Evolutionary conservation across 495 filamentous ascomycete species (phyloP).

Genomic region (Podospora pseudopauciseta): DNA sequence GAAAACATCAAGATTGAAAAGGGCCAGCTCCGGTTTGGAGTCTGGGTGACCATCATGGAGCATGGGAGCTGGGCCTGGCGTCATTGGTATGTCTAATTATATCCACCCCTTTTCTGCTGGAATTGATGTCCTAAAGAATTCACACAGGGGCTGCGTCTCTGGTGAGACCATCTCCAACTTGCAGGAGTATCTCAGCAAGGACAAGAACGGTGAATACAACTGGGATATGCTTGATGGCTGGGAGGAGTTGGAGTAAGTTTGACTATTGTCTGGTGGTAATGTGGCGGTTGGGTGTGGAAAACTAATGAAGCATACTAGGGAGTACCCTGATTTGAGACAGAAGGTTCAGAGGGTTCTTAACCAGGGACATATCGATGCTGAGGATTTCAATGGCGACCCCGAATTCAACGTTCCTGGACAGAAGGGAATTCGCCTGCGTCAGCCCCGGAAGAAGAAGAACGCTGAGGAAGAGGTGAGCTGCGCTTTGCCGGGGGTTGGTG

Average conservation of each 20-base stretch:
- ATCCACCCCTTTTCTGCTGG: background rate
- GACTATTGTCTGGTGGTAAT: background rate
- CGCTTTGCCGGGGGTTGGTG: background rate
- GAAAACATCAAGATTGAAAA: slow-evolving; percentile 65
- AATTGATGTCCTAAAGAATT: background rate
- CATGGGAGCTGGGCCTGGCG: slow-evolving; percentile 59
- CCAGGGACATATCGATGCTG: slow-evolving; percentile 69
- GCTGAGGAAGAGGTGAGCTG: background rate
- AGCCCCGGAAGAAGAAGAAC: slow-evolving; percentile 41
- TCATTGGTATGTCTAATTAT: slow-evolving; percentile 63
- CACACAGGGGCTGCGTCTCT: slow-evolving; percentile 73
- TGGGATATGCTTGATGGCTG: slow-evolving; percentile 61
- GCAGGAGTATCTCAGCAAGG: slow-evolving; percentile 39
- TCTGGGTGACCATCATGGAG: slow-evolving; percentile 54
- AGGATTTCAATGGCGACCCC: slow-evolving; percentile 72
- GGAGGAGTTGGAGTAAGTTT: slow-evolving; percentile 59
- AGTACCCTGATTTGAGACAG: slow-evolving; percentile 49
- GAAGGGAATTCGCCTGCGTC: slow-evolving; percentile 52
- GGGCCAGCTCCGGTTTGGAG: slow-evolving; percentile 68
- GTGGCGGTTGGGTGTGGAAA: background rate
- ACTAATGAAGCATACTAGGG: background rate
- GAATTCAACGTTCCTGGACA: slow-evolving; percentile 65
- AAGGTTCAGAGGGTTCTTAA: slow-evolving; percentile 61
- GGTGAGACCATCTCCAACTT: slow-evolving; percentile 58
- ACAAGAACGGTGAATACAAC: slow-evolving; percentile 36